These are phyloP conservation scores for Ceratocystis destructans DNA, from an alignment of 2,329 filamentous ascomycete genomes.

Conservation along the genomic window DNA sequence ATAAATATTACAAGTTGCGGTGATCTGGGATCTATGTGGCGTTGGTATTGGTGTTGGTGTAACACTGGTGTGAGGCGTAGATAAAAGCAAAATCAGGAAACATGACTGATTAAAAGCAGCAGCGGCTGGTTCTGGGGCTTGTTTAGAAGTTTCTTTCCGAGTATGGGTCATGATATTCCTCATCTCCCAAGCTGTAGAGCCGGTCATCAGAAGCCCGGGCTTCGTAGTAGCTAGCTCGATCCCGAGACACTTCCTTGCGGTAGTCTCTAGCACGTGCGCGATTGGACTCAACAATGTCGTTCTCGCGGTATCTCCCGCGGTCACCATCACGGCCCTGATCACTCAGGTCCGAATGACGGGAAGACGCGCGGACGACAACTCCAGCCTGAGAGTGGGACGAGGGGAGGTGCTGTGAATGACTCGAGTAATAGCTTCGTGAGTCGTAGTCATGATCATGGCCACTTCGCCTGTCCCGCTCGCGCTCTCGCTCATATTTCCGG, in stretches of 20 bases:
- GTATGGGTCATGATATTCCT: constrained; percentile 14
- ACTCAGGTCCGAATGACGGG: neutral
- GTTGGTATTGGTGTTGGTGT: neutral
- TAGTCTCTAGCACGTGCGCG: constrained; percentile 16
- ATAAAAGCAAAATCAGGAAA: neutral
- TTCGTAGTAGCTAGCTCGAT: constrained; percentile 13
- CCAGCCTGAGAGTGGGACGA: neutral
- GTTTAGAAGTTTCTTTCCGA: constrained; percentile 13
- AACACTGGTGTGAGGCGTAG: neutral
- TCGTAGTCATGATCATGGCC: neutral
- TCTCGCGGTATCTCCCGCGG: constrained; percentile 11
- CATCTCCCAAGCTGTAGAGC: constrained; percentile 10
- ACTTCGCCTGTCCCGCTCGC: neutral
- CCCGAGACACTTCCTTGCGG: constrained; percentile 15
- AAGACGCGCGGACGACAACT: neutral
- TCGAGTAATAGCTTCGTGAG: constrained; percentile 2
- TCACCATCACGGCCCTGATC: neutral
- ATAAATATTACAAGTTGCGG: neutral
- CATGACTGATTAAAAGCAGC: neutral
- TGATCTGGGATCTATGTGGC: neutral
- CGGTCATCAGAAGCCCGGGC: constrained; percentile 15
- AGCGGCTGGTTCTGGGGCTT: neutral
- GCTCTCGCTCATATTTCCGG: constrained; percentile 7
- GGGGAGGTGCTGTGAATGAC: constrained; percentile 4
- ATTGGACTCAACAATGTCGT: constrained; percentile 11